Evolutionary conservation across 2,329 filamentous ascomycete genomes (phyloP).

Genomic region (Ascochyta fabae): DNA sequence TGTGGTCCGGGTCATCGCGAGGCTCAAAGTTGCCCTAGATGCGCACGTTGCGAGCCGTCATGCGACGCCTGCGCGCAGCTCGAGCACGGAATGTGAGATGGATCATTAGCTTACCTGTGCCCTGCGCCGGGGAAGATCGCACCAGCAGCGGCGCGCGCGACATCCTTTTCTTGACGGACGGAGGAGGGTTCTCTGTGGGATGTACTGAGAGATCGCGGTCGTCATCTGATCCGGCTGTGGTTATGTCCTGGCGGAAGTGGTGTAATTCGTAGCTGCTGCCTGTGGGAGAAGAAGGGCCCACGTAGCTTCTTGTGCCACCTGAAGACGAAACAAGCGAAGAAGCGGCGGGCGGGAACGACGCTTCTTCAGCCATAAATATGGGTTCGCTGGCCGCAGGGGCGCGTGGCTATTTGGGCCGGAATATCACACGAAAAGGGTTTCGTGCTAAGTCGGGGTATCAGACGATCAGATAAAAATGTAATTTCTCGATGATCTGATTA

Average conservation of each 20-base stretch:
- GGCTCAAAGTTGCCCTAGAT: not conserved
- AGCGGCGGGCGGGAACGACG: constrained; percentile 24
- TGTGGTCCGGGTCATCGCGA: not conserved
- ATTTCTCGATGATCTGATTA: constrained; percentile 36
- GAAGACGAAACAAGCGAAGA: constrained; percentile 28
- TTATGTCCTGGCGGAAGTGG: constrained; percentile 30
- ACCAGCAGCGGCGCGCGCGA: constrained; percentile 63
- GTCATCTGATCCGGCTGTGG: constrained; percentile 40
- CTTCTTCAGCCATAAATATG: constrained; percentile 35
- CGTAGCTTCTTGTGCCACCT: constrained; percentile 29
- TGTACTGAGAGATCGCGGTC: constrained; percentile 23
- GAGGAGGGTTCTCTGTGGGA: constrained; percentile 22
- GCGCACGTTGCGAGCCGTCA: constrained; percentile 8
- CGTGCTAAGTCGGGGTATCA: constrained; percentile 27
- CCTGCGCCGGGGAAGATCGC: constrained; percentile 65
- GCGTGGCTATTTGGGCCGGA: constrained; percentile 28
- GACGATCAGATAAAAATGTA: constrained; percentile 35
- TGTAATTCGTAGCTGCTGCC: constrained; percentile 43
- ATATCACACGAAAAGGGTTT: constrained; percentile 32
- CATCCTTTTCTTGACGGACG: constrained; percentile 45
- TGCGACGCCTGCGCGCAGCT: constrained; percentile 10
- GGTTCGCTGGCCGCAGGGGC: constrained; percentile 24
- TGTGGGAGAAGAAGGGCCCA: constrained; percentile 24
- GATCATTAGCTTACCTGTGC: constrained; percentile 50
- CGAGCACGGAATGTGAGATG: constrained; percentile 15